phyloP scores from a whole-genome alignment of 2,329 filamentous ascomycete species.

The Aspergillus sp. region DNA sequence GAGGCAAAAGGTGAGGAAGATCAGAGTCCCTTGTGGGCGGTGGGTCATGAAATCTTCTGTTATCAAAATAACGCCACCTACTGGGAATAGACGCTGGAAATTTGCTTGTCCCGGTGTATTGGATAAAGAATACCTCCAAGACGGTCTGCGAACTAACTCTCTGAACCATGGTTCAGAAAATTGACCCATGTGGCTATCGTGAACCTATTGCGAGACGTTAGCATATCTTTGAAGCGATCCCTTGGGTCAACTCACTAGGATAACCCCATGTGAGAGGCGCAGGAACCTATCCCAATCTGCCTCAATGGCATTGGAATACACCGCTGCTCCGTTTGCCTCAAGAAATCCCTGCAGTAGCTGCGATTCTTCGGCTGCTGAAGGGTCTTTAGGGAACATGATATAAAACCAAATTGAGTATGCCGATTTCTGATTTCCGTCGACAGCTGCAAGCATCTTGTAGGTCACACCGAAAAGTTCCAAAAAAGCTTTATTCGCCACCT shows the following conservation, averaged over 20 bases:
- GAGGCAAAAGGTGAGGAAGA: constrained; percentile 39
- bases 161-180: constrained; percentile 27
- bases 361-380: constrained; percentile 21
- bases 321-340: constrained; percentile 13
- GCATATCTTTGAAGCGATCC: not conserved
- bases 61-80: constrained; percentile 38
- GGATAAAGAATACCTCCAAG: constrained; percentile 36
- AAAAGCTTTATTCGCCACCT: constrained; percentile 7
- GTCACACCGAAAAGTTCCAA: constrained; percentile 26
- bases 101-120: constrained; percentile 23
- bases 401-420: constrained; percentile 30
- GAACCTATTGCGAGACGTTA: constrained; percentile 28
- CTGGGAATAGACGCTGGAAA: constrained; percentile 38
- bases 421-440: constrained; percentile 16
- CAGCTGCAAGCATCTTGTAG: constrained; percentile 25
- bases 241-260: constrained; percentile 33
- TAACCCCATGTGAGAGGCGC: constrained; percentile 26
- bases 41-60: constrained; percentile 40
- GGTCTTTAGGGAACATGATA: constrained; percentile 30
- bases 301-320: constrained; percentile 4
- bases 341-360: constrained; percentile 25
- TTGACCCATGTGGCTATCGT: constrained; percentile 34
- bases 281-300: constrained; percentile 38
- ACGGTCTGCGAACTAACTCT: constrained; percentile 21
- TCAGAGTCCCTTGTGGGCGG: constrained; percentile 27